These are phyloP conservation scores for Triangularia verruculosa DNA, from an alignment of 2,329 filamentous ascomycete genomes.

Conservation along the genomic window DNA sequence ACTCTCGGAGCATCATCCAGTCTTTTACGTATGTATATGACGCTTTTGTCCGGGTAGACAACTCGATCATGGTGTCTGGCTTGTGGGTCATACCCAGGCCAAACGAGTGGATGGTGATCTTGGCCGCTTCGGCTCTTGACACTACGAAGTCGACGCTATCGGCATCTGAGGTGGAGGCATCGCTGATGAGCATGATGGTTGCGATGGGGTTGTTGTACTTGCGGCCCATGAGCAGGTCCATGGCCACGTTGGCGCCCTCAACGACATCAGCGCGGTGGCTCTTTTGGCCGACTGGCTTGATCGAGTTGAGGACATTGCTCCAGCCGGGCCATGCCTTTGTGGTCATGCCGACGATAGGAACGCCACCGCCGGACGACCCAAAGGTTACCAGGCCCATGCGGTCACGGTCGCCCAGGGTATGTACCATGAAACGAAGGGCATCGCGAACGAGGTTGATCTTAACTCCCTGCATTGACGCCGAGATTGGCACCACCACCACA, in stretches of 20 bases:
- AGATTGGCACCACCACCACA: slow-evolving; percentile 94
- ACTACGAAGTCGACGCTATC: slow-evolving; percentile 98
- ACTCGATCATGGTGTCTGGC: slow-evolving; percentile 96
- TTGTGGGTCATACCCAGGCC: slow-evolving; percentile 96
- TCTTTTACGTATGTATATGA: slow-evolving; percentile 99
- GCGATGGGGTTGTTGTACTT: slow-evolving; percentile 95
- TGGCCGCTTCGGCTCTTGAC: slow-evolving; percentile 92
- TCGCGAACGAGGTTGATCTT: slow-evolving; percentile 95
- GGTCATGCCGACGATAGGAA: slow-evolving; percentile 97
- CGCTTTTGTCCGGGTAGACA: slow-evolving; percentile 92
- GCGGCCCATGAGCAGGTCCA: slow-evolving; percentile 97
- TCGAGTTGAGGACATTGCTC: slow-evolving; percentile 79
- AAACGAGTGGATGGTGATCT: slow-evolving; percentile 97
- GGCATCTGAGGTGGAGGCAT: slow-evolving; percentile 88
- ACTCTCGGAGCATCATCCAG: slow-evolving; percentile 99
- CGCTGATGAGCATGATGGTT: slow-evolving; percentile 93
- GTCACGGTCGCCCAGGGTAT: slow-evolving; percentile 84
- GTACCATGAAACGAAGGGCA: slow-evolving; percentile 86
- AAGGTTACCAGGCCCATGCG: slow-evolving; percentile 98
- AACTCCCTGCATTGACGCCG: slow-evolving; percentile 98
- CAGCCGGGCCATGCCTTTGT: slow-evolving; percentile 92
- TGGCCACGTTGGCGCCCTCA: slow-evolving; percentile 94
- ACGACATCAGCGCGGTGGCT: slow-evolving; percentile 94
- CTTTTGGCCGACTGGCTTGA: slow-evolving; percentile 93
- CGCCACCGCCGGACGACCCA: slow-evolving; percentile 87